Percentiles rank a stretch among this genome's conserved stretches.
These are phyloP conservation scores for Coemansia sp. DNA, from an alignment of 192 early-diverging fungal genomes.

Conservation along the genomic window DNA sequence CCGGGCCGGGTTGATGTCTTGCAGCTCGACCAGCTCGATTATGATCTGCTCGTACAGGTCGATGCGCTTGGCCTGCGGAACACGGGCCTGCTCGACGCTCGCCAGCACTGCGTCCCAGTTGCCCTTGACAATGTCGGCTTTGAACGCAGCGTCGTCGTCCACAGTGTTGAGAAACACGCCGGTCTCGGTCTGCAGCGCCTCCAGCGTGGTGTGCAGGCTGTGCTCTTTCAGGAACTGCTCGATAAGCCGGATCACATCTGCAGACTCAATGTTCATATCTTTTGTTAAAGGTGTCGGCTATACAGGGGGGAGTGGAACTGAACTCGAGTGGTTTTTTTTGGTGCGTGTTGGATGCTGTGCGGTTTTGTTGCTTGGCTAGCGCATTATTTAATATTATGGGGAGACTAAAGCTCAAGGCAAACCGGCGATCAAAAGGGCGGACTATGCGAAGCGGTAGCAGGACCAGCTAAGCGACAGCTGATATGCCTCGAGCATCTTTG, in stretches of 20 bases:
- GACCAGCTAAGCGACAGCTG: conserved; percentile 41
- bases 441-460: conserved; percentile 18
- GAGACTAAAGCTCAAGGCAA: too few species aligned
- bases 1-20: conserved; percentile 77
- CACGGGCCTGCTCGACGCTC: conserved; percentile 62
- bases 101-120: conserved; percentile 83
- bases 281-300: neutral
- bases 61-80: conserved; percentile 66
- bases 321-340: too few species aligned
- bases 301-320: neutral
- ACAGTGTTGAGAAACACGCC: conserved; percentile 79
- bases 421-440: too few species aligned
- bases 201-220: conserved; percentile 74
- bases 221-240: conserved; percentile 92
- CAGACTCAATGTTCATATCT: conserved; percentile 45
- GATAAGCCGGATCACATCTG: conserved; percentile 82
- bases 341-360: too few species aligned
- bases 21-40: conserved; percentile 80
- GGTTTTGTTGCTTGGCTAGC: neutral
- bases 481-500: conserved; percentile 32
- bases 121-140: conserved; percentile 69
- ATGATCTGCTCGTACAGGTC: conserved; percentile 91
- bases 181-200: conserved; percentile 78
- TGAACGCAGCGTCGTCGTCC: conserved; percentile 72
- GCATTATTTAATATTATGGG: neutral